Percentiles rank a stretch among this genome's conserved stretches.
phyloP scores from a whole-genome alignment of 2,329 filamentous ascomycete genomes.

The Bipolaris sorokiniana region DNA sequence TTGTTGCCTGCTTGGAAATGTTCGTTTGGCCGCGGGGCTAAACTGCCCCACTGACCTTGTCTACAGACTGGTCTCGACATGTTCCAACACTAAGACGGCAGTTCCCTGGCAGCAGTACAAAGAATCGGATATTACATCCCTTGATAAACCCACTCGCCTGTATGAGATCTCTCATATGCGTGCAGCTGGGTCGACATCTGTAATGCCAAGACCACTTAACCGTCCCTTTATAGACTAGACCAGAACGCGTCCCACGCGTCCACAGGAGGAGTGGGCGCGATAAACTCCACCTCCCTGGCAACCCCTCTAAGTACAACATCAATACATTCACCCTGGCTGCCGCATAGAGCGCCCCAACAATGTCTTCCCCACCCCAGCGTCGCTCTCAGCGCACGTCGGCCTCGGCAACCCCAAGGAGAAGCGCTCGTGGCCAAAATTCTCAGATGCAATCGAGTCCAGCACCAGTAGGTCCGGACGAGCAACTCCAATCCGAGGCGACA shows the following conservation, averaged over 20 bases:
- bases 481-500: conserved; percentile 52
- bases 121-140: background rate
- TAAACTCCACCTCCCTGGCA: conserved; percentile 23
- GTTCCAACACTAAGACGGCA: background rate
- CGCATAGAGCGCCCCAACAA: conserved; percentile 39
- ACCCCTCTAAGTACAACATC: conserved; percentile 16
- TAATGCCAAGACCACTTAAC: conserved; percentile 17
- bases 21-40: conserved; percentile 28
- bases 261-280: conserved; percentile 23
- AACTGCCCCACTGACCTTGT: conserved; percentile 12
- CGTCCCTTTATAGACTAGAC: conserved; percentile 20
- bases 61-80: conserved; percentile 1
- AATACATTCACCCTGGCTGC: conserved; percentile 8
- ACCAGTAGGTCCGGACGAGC: conserved; percentile 51
- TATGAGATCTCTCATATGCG: background rate
- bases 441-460: conserved; percentile 60
- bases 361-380: conserved; percentile 68
- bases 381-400: conserved; percentile 62
- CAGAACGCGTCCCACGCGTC: conserved; percentile 36
- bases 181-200: background rate
- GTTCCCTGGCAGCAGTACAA: no score
- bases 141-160: background rate
- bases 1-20: conserved; percentile 21
- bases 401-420: conserved; percentile 62
- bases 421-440: conserved; percentile 60